These are phyloP conservation scores for Globisporangium mamillatum DNA, from an alignment of 352 stramenopile genomes.

Conservation along the genomic window DNA sequence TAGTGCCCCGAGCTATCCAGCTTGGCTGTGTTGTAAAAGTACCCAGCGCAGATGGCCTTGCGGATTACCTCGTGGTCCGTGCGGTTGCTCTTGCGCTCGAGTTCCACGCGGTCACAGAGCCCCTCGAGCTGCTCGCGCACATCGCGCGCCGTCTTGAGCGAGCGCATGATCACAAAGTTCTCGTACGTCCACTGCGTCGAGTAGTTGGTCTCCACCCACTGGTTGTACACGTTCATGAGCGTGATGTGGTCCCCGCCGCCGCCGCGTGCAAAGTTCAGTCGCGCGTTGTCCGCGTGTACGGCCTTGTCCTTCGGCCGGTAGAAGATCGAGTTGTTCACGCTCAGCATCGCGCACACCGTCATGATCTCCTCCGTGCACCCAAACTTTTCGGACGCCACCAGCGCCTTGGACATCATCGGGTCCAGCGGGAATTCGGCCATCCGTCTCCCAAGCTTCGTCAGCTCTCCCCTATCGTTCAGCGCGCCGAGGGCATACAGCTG, in stretches of 20 bases:
- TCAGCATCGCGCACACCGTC: slow-evolving; percentile 98
- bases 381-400: slow-evolving; percentile 92
- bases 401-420: slow-evolving; percentile 93
- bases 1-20: slow-evolving; percentile 96
- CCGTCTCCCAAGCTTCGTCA: slow-evolving; percentile 94
- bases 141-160: slow-evolving; percentile 97
- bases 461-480: slow-evolving; percentile 97
- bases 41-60: slow-evolving; percentile 97
- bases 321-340: slow-evolving; percentile 98
- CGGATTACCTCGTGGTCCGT: slow-evolving; percentile 92
- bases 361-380: slow-evolving; percentile 93
- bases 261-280: slow-evolving; percentile 96
- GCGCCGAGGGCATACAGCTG: slow-evolving; percentile 99
- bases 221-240: slow-evolving; percentile 96
- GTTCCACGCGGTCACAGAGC: slow-evolving; percentile 98
- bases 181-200: slow-evolving; percentile 96
- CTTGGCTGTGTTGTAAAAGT: slow-evolving; percentile 99
- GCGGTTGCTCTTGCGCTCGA: slow-evolving; percentile 86
- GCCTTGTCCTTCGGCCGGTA: slow-evolving; percentile 99
- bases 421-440: slow-evolving; percentile 97
- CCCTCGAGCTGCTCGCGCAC: slow-evolving; percentile 98
- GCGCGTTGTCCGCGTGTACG: slow-evolving; percentile 98
- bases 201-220: slow-evolving; percentile 98
- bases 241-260: slow-evolving; percentile 97
- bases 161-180: slow-evolving; percentile 96